Conservation (phyloP, 495 filamentous ascomycete genomes). For the Jackrogersella multiformis region DNA sequence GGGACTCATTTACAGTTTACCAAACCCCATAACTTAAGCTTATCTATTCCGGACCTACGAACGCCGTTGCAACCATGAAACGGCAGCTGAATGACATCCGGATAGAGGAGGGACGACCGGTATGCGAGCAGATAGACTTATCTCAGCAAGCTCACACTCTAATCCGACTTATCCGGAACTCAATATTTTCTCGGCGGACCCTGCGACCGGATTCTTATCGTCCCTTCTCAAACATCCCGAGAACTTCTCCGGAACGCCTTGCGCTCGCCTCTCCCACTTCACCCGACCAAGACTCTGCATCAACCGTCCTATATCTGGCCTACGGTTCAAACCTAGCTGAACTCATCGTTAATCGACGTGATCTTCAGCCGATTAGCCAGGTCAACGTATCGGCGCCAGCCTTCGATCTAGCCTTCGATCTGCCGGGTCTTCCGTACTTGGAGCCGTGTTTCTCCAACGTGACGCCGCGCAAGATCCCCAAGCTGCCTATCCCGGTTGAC, state of each 20-base stretch:
- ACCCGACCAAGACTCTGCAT: slow-evolving; percentile 17
- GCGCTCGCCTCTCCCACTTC: slow-evolving; percentile 36
- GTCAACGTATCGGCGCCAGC: slow-evolving; percentile 82
- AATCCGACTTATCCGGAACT: slow-evolving; percentile 27
- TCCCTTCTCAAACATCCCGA: slow-evolving; percentile 35
- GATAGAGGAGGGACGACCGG: slow-evolving; percentile 25
- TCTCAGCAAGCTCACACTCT: slow-evolving; percentile 25
- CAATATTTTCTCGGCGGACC: slow-evolving; percentile 12
- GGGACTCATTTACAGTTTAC: neutral
- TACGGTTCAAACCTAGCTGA: slow-evolving; percentile 90
- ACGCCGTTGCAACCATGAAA: slow-evolving; percentile 17
- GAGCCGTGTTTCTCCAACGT: slow-evolving; percentile 96
- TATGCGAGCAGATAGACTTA: slow-evolving; percentile 1
- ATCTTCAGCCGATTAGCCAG: slow-evolving; percentile 79
- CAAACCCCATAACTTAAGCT: slow-evolving; percentile 12
- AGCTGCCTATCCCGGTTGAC: slow-evolving; percentile 37
- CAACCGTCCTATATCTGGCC: slow-evolving; percentile 86
- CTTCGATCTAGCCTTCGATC: slow-evolving; percentile 81
- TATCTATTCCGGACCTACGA: neutral
- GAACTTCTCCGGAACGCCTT: slow-evolving; percentile 41
- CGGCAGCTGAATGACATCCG: slow-evolving; percentile 8
- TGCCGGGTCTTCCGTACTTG: slow-evolving; percentile 83
- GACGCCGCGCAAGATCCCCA: slow-evolving; percentile 60
- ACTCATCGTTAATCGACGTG: slow-evolving; percentile 78
- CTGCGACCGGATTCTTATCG: slow-evolving; percentile 8